Evolutionary conservation across 768 basidiomycete species (phyloP).

Genomic region (Tephrocybe sp.): DNA sequence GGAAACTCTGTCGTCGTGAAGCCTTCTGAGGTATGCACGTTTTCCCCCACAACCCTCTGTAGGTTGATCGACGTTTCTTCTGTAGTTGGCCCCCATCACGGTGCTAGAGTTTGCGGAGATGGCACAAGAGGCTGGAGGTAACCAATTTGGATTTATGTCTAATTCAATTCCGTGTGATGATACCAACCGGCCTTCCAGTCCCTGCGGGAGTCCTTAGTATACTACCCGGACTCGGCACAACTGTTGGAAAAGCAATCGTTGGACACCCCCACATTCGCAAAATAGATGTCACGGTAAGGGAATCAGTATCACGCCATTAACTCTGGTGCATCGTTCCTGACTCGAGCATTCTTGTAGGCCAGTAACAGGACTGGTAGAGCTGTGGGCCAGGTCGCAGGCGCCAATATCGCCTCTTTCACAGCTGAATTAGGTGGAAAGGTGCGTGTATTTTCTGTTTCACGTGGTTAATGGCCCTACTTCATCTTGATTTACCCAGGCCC

Average conservation of each 20-base stretch:
- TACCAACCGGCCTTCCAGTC: constrained; percentile 42
- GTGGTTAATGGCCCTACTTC: not conserved
- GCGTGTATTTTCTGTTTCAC: constrained; percentile 9
- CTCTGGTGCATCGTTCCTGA: not conserved
- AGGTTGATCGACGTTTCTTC: not conserved
- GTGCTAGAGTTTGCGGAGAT: constrained; percentile 75
- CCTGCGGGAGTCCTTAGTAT: constrained; percentile 72
- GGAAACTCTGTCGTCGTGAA: constrained; percentile 84
- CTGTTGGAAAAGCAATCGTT: constrained; percentile 63
- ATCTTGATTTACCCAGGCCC: constrained; percentile 47
- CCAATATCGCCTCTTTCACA: constrained; percentile 71
- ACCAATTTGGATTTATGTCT: not conserved
- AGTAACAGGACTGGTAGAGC: constrained; percentile 76
- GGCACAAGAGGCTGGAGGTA: constrained; percentile 64
- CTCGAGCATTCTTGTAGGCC: constrained; percentile 41
- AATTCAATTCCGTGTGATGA: not conserved
- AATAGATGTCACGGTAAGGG: constrained; percentile 74
- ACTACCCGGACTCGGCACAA: constrained; percentile 67
- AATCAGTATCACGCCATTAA: constrained; percentile 12
- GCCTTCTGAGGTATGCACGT: constrained; percentile 61
- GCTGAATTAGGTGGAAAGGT: constrained; percentile 89
- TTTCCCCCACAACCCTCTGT: not conserved
- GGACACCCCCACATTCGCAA: constrained; percentile 68
- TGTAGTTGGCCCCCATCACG: constrained; percentile 67
- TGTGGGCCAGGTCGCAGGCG: constrained; percentile 70